Conservation (phyloP, 202 grass and related monocot genomes). For the Elaeis oleifera region DNA sequence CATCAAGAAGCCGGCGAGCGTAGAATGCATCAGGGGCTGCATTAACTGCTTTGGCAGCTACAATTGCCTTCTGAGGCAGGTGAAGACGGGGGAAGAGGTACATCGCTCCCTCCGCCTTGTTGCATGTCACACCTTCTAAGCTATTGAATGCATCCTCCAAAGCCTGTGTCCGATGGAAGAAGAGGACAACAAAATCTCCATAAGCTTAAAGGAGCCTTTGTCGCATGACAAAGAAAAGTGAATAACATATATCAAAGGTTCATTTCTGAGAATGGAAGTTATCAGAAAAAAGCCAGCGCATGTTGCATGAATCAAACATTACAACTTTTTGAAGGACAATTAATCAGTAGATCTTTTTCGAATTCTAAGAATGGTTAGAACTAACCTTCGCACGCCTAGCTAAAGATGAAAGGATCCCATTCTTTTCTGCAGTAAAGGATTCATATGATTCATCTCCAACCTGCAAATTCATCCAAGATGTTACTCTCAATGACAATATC, state of each 20-base stretch:
- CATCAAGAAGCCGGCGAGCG: conserved; percentile 59
- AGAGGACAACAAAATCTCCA: background rate
- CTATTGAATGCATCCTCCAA: conserved; percentile 94
- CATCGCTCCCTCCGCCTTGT: conserved; percentile 97
- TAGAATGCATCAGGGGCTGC: conserved; percentile 81
- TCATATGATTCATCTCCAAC: conserved; percentile 89
- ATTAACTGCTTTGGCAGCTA: conserved; percentile 53
- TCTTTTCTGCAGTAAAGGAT: conserved; percentile 68
- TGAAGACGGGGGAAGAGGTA: conserved; percentile 82
- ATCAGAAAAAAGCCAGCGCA: background rate
- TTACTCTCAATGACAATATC: background rate
- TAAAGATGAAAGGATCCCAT: conserved; percentile 77
- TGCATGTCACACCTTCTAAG: conserved; percentile 89
- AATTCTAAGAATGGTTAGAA: background rate
- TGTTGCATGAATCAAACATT: conserved; percentile 8
- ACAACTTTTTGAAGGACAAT: too few species aligned
- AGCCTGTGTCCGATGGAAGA: conserved; percentile 31
- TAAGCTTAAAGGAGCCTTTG: too few species aligned
- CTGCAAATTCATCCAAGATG: conserved; percentile 40
- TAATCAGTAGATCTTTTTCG: too few species aligned
- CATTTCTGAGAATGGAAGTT: too few species aligned
- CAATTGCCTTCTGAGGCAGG: conserved; percentile 73
- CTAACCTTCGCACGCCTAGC: conserved; percentile 79
- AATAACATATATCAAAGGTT: too few species aligned
- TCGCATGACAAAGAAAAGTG: too few species aligned